These are phyloP conservation scores for Aspergillus carbonarius DNA, from an alignment of 2,329 filamentous ascomycete genomes.

Conservation along the genomic window DNA sequence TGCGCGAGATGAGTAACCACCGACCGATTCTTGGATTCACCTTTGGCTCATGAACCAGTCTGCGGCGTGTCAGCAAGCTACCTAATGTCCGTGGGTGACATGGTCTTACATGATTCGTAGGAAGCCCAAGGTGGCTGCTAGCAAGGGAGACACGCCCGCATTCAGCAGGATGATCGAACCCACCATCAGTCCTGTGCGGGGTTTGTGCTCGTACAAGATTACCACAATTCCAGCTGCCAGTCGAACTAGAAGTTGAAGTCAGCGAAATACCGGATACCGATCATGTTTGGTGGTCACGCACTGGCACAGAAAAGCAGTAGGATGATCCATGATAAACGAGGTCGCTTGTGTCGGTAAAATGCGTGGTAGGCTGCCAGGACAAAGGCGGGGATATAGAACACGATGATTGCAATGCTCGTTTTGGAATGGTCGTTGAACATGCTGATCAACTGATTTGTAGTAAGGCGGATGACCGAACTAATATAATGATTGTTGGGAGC, in stretches of 20 bases:
- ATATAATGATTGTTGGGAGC: neutral
- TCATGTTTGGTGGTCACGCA: neutral
- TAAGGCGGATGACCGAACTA: no score
- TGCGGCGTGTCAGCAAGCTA: neutral
- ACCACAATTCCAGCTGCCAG: slow-evolving; percentile 19
- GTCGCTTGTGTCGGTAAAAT: slow-evolving; percentile 19
- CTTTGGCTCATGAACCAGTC: slow-evolving; percentile 5
- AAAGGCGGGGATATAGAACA: slow-evolving; percentile 22
- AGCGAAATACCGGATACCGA: neutral
- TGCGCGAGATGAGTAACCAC: slow-evolving; percentile 13
- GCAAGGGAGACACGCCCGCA: slow-evolving; percentile 25
- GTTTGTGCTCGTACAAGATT: slow-evolving; percentile 16
- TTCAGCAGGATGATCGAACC: slow-evolving; percentile 22
- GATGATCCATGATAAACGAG: slow-evolving; percentile 23
- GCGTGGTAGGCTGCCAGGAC: slow-evolving; percentile 12
- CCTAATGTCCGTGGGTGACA: neutral
- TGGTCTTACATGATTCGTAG: slow-evolving; percentile 23
- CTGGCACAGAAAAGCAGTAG: slow-evolving; percentile 22
- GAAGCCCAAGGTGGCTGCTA: slow-evolving; percentile 25
- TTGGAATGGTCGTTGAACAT: slow-evolving; percentile 22
- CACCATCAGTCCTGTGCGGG: slow-evolving; percentile 16
- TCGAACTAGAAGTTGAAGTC: slow-evolving; percentile 16
- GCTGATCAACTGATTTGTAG: no score
- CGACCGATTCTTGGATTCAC: slow-evolving; percentile 5
- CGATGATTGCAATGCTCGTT: slow-evolving; percentile 21